A percentile compares a stretch with the other conserved stretches of the same genome.
Evolutionary conservation across 345 rosid species (phyloP).

Genomic region (Psidium friedrichsthalianum): DNA sequence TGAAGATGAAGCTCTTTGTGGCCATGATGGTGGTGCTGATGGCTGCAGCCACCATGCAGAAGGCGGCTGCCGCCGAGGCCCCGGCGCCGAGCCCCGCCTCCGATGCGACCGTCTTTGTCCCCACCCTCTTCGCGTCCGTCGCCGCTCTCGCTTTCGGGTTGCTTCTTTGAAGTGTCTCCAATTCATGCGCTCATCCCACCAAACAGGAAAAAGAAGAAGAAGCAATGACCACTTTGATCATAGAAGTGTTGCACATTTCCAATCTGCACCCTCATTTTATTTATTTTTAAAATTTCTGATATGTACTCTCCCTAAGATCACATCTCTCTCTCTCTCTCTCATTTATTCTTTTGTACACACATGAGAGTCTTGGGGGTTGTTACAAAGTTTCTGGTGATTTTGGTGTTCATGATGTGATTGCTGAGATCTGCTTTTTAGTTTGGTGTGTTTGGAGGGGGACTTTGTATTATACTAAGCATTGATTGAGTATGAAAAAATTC

Average conservation of each 20-base stretch:
- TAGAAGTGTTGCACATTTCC: background rate
- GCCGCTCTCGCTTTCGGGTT: constrained; percentile 7
- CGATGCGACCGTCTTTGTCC: background rate
- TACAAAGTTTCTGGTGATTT: background rate
- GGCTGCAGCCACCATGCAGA: constrained; percentile 2
- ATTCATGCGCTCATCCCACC: background rate
- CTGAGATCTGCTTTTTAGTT: background rate
- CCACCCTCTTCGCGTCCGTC: constrained; percentile 3
- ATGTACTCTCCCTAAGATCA: background rate
- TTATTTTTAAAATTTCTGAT: background rate
- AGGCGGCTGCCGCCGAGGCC: constrained; percentile 7
- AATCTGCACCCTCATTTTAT: background rate
- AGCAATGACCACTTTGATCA: background rate
- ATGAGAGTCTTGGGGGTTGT: background rate
- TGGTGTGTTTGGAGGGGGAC: background rate
- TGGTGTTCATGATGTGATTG: background rate
- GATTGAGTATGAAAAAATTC: background rate
- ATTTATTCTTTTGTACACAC: background rate
- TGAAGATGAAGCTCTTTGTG: constrained; percentile 7
- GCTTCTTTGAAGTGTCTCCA: background rate
- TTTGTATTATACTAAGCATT: background rate
- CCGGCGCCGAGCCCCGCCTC: constrained; percentile 17
- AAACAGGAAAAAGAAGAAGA: background rate
- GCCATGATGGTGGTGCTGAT: constrained; percentile 5
- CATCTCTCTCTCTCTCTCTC: background rate